These are phyloP conservation scores for Myriangium duriaei DNA, from an alignment of 2,329 filamentous ascomycete species.

Conservation along the genomic window DNA sequence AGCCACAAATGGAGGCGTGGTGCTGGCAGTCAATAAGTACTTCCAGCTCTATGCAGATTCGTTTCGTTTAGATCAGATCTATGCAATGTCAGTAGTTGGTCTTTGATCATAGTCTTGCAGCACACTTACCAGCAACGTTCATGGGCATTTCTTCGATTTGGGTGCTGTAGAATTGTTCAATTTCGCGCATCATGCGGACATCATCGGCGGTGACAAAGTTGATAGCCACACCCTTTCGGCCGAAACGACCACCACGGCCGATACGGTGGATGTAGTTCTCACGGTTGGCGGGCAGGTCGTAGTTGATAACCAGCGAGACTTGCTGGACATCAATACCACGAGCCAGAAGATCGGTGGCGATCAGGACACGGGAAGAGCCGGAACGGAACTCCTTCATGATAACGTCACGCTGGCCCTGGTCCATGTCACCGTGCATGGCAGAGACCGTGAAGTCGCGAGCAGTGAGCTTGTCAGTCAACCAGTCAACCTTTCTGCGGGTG, in stretches of 20 bases:
- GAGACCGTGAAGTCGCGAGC: conserved; percentile 98
- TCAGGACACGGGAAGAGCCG: conserved; percentile 94
- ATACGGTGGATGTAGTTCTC: conserved; percentile 99
- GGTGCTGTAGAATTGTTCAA: conserved; percentile 99
- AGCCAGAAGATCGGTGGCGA: conserved; percentile 92
- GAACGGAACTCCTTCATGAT: conserved; percentile 99
- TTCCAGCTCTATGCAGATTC: conserved; percentile 10
- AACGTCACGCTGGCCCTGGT: conserved; percentile 90
- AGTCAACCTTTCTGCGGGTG: conserved; percentile 99
- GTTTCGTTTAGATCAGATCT: conserved; percentile 28
- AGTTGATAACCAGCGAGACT: conserved; percentile 99
- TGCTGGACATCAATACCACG: conserved; percentile 99
- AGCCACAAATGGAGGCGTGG: not conserved
- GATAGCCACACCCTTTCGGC: conserved; percentile 99
- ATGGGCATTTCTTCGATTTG: conserved; percentile 99
- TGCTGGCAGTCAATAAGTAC: conserved; percentile 3
- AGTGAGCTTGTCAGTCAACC: conserved; percentile 98
- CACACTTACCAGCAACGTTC: conserved; percentile 55
- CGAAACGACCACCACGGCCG: conserved; percentile 98
- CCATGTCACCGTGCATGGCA: conserved; percentile 99
- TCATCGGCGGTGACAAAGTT: conserved; percentile 99
- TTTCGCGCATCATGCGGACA: conserved; percentile 99
- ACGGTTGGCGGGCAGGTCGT: conserved; percentile 95
- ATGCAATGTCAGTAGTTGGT: conserved; percentile 40
- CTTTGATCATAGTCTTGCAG: conserved; percentile 33